A percentile compares a stretch with the other conserved stretches of the same genome.
These are phyloP conservation scores for Bipolaris bicolor DNA, from an alignment of 2,329 filamentous ascomycete species.

Conservation along the genomic window DNA sequence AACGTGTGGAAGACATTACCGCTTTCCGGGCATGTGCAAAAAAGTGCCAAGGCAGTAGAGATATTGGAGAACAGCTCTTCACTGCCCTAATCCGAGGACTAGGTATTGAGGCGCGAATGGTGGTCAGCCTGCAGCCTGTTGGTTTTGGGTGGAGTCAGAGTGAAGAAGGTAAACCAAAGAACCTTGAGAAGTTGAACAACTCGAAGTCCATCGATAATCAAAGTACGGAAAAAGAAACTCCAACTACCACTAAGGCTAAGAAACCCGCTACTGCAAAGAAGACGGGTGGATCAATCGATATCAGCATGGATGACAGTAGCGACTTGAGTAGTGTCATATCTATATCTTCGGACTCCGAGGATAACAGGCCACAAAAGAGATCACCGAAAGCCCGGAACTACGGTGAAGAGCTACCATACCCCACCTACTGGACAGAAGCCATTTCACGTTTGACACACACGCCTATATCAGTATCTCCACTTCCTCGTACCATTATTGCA, in stretches of 20 bases:
- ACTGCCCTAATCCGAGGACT: constrained; percentile 81
- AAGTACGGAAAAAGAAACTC: neutral
- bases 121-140: constrained; percentile 81
- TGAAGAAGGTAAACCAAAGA: constrained; percentile 72
- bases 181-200: constrained; percentile 31
- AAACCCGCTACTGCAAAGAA: constrained; percentile 13
- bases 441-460: constrained; percentile 81
- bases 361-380: constrained; percentile 57
- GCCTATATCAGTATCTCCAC: constrained; percentile 77
- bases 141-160: constrained; percentile 90
- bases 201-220: neutral
- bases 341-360: constrained; percentile 57
- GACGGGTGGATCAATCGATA: constrained; percentile 8
- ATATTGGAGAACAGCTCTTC: constrained; percentile 88
- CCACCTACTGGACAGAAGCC: constrained; percentile 92
- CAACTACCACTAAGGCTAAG: constrained; percentile 12
- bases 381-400: constrained; percentile 58
- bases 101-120: constrained; percentile 80
- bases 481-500: constrained; percentile 56
- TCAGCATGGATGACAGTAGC: constrained; percentile 52
- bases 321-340: constrained; percentile 52
- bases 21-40: constrained; percentile 74
- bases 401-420: constrained; percentile 79
- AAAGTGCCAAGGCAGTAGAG: constrained; percentile 78
- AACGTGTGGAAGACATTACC: constrained; percentile 70